phyloP scores from a whole-genome alignment of 2,329 filamentous ascomycete species.

The Xylaria arbuscula region DNA sequence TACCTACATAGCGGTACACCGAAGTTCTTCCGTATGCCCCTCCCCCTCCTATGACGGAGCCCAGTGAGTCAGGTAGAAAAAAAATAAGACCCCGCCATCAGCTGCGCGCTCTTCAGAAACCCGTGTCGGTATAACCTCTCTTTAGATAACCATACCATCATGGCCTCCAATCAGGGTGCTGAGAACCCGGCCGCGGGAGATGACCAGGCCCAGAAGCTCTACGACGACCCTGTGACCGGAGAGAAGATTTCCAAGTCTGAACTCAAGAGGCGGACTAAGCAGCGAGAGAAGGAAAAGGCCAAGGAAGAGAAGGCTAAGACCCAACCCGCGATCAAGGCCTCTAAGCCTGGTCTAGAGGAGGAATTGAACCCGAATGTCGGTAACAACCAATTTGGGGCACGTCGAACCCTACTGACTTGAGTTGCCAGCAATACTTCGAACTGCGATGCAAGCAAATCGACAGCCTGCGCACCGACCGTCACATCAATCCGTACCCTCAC shows the following conservation, averaged over 20 bases:
- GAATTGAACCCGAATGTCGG: conserved; percentile 29
- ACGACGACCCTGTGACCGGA: conserved; percentile 92
- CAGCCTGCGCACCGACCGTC: conserved; percentile 74
- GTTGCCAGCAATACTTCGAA: conserved; percentile 79
- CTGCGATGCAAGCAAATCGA: conserved; percentile 87
- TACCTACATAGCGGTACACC: not conserved
- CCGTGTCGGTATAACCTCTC: not conserved
- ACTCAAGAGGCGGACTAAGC: conserved; percentile 96
- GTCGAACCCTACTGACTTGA: conserved; percentile 14
- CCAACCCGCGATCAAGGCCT: conserved; percentile 64
- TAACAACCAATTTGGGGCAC: not conserved
- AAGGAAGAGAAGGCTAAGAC: conserved; percentile 83
- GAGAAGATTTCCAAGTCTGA: conserved; percentile 86
- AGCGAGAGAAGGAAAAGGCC: conserved; percentile 82
- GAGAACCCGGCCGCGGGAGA: conserved; percentile 39
- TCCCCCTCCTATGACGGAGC: conserved; percentile 21
- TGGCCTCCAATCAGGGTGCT: conserved; percentile 15
- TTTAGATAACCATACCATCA: not conserved
- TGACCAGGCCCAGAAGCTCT: conserved; percentile 74
- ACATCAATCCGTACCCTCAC: conserved; percentile 81
- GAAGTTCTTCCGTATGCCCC: conserved; percentile 14
- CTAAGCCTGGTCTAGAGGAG: conserved; percentile 11
- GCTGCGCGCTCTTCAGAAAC: not conserved
- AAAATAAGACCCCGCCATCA: conserved; percentile 15
- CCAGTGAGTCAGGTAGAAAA: conserved; percentile 8